Conservation (phyloP, 768 basidiomycete species). For the Hypholoma sublateritium region DNA sequence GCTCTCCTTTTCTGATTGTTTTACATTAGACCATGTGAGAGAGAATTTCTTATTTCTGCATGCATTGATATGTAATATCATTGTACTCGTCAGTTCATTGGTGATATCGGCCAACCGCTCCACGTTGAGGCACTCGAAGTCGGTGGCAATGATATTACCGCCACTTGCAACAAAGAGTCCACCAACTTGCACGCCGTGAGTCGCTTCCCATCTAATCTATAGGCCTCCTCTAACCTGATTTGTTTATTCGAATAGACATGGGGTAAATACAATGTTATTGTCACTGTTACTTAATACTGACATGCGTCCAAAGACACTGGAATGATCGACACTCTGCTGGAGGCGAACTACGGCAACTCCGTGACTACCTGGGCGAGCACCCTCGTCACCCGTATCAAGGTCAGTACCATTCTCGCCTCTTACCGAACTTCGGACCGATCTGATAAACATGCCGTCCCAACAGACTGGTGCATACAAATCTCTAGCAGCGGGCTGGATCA, state of each 20-base stretch:
- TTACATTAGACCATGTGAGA: neutral
- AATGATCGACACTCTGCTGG: constrained; percentile 36
- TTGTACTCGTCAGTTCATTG: constrained; percentile 34
- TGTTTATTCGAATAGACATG: constrained; percentile 25
- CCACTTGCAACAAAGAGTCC: constrained; percentile 35
- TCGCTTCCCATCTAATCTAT: neutral
- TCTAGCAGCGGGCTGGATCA: constrained; percentile 34
- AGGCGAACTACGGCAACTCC: constrained; percentile 32
- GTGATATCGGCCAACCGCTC: constrained; percentile 50
- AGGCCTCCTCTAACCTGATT: neutral
- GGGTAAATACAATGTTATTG: constrained; percentile 24
- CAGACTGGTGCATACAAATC: constrained; percentile 34
- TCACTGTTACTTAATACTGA: neutral
- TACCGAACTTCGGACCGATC: too few species aligned
- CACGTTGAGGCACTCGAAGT: constrained; percentile 43
- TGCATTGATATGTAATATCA: neutral
- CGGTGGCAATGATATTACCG: constrained; percentile 45
- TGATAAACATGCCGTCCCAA: too few species aligned
- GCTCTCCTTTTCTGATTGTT: neutral
- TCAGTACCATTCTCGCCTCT: constrained; percentile 1
- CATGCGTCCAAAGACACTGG: constrained; percentile 31
- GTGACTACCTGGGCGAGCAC: constrained; percentile 39
- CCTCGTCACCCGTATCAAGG: constrained; percentile 42
- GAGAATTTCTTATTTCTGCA: neutral
- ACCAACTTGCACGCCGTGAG: constrained; percentile 46